phyloP scores from a whole-genome alignment of 306 rosid species.

The Cucumis cinereus region DNA sequence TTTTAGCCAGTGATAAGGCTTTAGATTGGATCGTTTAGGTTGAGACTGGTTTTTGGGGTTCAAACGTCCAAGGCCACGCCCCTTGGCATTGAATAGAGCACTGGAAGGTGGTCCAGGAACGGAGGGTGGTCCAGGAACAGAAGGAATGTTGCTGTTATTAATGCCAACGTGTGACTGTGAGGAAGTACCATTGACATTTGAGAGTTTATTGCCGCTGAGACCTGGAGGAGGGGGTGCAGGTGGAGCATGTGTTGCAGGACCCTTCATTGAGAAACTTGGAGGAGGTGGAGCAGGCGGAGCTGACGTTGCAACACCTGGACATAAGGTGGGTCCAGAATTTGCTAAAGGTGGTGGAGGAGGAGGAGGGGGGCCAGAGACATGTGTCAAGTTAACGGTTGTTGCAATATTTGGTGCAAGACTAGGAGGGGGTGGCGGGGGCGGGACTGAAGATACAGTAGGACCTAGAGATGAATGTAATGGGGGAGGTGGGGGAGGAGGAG shows the following conservation, averaged over 20 bases:
- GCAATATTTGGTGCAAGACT: slow-evolving; percentile 12
- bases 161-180: slow-evolving; percentile 15
- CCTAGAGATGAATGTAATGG: slow-evolving; percentile 8
- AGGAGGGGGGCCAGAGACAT: slow-evolving; percentile 21
- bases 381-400: background rate
- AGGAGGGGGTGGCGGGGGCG: slow-evolving; percentile 61
- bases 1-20: slow-evolving; percentile 97
- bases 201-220: slow-evolving; percentile 29
- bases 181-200: slow-evolving; percentile 25
- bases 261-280: slow-evolving; percentile 20
- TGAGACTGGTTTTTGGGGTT: slow-evolving; percentile 35
- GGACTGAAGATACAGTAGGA: slow-evolving; percentile 28
- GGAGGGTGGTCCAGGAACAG: slow-evolving; percentile 69
- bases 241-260: slow-evolving; percentile 29
- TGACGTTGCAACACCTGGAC: slow-evolving; percentile 19
- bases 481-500: slow-evolving; percentile 57
- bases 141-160: slow-evolving; percentile 36
- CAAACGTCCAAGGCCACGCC: slow-evolving; percentile 42
- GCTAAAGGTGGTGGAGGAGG: slow-evolving; percentile 43
- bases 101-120: slow-evolving; percentile 71
- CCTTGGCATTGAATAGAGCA: slow-evolving; percentile 50
- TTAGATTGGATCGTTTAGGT: slow-evolving; percentile 57
- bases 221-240: slow-evolving; percentile 67
- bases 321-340: slow-evolving; percentile 14
- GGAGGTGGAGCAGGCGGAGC: slow-evolving; percentile 61